Conservation (phyloP, 257 asterid genomes). For the Perilla frutescens region DNA sequence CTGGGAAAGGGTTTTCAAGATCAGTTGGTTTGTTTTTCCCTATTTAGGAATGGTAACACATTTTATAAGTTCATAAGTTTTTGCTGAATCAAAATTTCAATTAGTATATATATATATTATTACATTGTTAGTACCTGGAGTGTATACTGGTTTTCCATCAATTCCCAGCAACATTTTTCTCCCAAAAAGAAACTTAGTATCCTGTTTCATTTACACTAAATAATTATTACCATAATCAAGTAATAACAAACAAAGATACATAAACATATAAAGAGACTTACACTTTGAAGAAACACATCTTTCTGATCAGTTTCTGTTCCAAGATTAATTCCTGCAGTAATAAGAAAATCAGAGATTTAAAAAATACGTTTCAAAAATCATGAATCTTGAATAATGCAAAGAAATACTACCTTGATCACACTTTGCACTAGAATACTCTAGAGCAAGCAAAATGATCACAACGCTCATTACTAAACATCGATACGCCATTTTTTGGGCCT, state of each 20-base stretch:
- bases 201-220: slow-evolving; percentile 32
- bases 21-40: slow-evolving; percentile 27
- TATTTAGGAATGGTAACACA: neutral
- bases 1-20: neutral
- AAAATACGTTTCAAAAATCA: neutral
- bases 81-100: neutral
- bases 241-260: neutral
- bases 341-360: neutral
- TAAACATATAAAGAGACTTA: slow-evolving; percentile 31
- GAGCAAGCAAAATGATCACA: slow-evolving; percentile 48
- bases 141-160: slow-evolving; percentile 28
- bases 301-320: slow-evolving; percentile 33
- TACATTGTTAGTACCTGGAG: slow-evolving; percentile 38
- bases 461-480: slow-evolving; percentile 39
- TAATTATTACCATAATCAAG: slow-evolving; percentile 27
- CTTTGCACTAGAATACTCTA: slow-evolving; percentile 44
- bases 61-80: neutral
- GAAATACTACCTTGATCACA: slow-evolving; percentile 53
- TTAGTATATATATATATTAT: neutral
- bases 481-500: slow-evolving; percentile 51
- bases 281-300: slow-evolving; percentile 37
- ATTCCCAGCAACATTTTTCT: slow-evolving; percentile 47
- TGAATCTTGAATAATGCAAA: slow-evolving; percentile 20
- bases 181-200: slow-evolving; percentile 38
- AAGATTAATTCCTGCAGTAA: slow-evolving; percentile 34